phyloP scores from a whole-genome alignment of 345 rosid genomes.

The Trapa incisa region DNA sequence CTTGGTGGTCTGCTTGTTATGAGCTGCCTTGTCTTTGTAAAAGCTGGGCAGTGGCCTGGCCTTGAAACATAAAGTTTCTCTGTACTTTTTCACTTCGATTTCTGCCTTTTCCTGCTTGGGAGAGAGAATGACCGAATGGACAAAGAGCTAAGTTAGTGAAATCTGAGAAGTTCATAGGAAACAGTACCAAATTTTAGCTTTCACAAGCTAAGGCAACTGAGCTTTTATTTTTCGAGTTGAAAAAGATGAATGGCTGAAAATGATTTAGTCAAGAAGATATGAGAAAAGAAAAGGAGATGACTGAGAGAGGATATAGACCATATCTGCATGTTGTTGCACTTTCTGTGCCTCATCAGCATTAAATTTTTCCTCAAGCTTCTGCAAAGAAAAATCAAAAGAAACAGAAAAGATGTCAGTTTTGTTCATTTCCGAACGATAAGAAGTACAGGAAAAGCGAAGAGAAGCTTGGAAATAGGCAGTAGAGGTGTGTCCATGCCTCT shows the following conservation, averaged over 20 bases:
- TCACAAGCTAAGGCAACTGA: not conserved
- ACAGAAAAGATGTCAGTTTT: not conserved
- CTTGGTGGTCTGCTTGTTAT: conserved; percentile 30
- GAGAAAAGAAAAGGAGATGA: not conserved
- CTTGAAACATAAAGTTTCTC: conserved; percentile 74
- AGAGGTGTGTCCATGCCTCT: conserved; percentile 36
- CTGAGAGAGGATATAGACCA: conserved; percentile 11
- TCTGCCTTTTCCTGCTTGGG: conserved; percentile 48
- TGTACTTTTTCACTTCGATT: conserved; percentile 48
- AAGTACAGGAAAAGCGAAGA: not conserved
- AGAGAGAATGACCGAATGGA: not conserved
- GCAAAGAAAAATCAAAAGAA: conserved; percentile 4
- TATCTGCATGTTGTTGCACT: conserved; percentile 30
- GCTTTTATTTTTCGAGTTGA: not conserved
- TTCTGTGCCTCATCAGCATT: conserved; percentile 39
- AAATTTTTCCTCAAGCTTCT: conserved; percentile 93
- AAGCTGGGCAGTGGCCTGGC: conserved; percentile 88
- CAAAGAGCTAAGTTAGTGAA: not conserved
- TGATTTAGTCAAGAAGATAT: not conserved
- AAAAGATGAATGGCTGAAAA: not conserved
- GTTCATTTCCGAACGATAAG: not conserved
- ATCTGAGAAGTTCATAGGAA: not conserved
- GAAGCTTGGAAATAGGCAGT: not conserved
- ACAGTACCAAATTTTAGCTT: not conserved
- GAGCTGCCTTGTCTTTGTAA: conserved; percentile 42